These are phyloP conservation scores for Cladophialophora carrionii DNA, from an alignment of 2,329 filamentous ascomycete genomes.

Conservation along the genomic window DNA sequence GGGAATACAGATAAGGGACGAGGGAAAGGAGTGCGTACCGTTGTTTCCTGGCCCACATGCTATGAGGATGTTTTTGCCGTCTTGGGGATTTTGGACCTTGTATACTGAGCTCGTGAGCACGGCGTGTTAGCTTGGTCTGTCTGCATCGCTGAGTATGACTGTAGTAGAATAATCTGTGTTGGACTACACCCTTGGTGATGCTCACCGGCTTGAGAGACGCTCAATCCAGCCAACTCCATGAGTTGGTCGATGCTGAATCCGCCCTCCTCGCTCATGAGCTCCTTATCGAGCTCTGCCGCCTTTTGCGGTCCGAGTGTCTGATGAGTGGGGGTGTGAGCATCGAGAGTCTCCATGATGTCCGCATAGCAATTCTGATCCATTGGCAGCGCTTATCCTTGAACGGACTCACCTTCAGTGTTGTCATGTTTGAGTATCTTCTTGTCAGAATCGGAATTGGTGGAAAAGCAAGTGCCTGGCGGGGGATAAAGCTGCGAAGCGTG, in stretches of 20 bases:
- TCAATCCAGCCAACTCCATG: slow-evolving; percentile 93
- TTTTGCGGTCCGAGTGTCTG: slow-evolving; percentile 85
- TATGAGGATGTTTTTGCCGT: slow-evolving; percentile 74
- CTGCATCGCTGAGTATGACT: neutral
- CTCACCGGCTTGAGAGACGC: slow-evolving; percentile 83
- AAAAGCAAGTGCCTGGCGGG: slow-evolving; percentile 18
- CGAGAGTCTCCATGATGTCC: neutral
- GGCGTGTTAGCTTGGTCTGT: neutral
- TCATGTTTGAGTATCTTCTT: slow-evolving; percentile 43
- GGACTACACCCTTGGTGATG: neutral
- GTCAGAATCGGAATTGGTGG: slow-evolving; percentile 23
- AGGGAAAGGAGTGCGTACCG: slow-evolving; percentile 41
- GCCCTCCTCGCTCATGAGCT: slow-evolving; percentile 82
- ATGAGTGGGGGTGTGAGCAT: neutral
- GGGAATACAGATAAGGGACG: neutral
- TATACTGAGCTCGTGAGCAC: slow-evolving; percentile 60
- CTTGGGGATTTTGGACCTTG: slow-evolving; percentile 73
- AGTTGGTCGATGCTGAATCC: slow-evolving; percentile 94
- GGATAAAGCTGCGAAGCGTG: slow-evolving; percentile 24
- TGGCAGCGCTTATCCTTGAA: neutral
- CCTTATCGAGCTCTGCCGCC: slow-evolving; percentile 84
- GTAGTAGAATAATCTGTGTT: neutral
- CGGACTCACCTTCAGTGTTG: slow-evolving; percentile 45
- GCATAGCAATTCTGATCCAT: neutral
- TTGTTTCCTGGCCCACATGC: slow-evolving; percentile 86